These are phyloP conservation scores for Pichiaceae sp. DNA, from an alignment of 1,139 yeast species.

Conservation along the genomic window DNA sequence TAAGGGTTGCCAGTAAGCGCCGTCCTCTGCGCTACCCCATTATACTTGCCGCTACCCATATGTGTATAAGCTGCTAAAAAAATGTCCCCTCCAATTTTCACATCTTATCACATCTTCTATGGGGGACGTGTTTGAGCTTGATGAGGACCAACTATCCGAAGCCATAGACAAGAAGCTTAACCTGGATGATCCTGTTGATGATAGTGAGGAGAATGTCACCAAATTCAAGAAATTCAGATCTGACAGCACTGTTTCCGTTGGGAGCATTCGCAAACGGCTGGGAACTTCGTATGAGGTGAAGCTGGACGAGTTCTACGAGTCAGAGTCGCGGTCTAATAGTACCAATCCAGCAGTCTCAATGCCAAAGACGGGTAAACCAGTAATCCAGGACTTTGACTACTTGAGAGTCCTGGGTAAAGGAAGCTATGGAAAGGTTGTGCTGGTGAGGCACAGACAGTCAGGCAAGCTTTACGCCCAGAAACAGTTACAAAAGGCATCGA, in stretches of 20 bases:
- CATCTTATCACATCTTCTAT: conserved; percentile 6
- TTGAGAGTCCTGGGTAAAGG: conserved; percentile 85
- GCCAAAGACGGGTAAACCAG: conserved; percentile 21
- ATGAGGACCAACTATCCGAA: conserved; percentile 18
- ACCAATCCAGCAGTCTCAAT: background rate
- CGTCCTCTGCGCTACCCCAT: conserved; percentile 1
- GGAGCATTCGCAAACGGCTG: conserved; percentile 30
- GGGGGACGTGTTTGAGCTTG: conserved; percentile 21
- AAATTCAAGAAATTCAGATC: conserved; percentile 19
- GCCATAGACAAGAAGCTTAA: conserved; percentile 3
- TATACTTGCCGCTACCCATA: too few species aligned
- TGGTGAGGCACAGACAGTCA: conserved; percentile 67
- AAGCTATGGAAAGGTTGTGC: conserved; percentile 80
- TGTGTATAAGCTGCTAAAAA: too few species aligned
- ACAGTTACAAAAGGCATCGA: conserved; percentile 75
- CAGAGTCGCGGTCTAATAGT: conserved; percentile 10
- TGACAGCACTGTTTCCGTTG: conserved; percentile 26
- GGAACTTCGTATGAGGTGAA: conserved; percentile 42
- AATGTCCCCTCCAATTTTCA: too few species aligned
- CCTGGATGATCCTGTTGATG: conserved; percentile 1
- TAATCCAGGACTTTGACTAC: conserved; percentile 60
- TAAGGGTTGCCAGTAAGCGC: background rate
- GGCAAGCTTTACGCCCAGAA: conserved; percentile 82
- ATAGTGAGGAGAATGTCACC: conserved; percentile 2
- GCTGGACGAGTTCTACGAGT: conserved; percentile 26